phyloP scores from a whole-genome alignment of 2,329 filamentous ascomycete genomes.

The Fusarium haematococcum region DNA sequence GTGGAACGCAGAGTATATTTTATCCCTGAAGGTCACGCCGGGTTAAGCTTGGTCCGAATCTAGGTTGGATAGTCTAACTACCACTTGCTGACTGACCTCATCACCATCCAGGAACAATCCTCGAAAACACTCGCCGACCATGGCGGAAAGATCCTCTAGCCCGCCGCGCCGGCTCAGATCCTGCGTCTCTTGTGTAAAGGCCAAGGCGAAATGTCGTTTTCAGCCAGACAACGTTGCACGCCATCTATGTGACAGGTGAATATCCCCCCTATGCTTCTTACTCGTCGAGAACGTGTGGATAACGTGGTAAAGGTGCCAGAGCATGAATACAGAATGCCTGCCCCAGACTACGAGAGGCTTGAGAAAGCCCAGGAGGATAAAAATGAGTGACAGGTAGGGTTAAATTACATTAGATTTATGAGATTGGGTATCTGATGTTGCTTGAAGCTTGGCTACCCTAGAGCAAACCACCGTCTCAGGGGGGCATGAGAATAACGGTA shows the following conservation, averaged over 20 bases:
- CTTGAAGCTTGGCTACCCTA: neutral
- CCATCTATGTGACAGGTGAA: conserved; percentile 47
- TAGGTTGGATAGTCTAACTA: neutral
- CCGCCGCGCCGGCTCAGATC: conserved; percentile 47
- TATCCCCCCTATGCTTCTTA: neutral
- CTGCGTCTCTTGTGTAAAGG: conserved; percentile 45
- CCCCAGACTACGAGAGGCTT: conserved; percentile 46
- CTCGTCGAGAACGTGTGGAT: neutral
- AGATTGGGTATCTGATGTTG: neutral
- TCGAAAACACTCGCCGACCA: neutral
- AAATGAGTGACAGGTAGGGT: conserved; percentile 41
- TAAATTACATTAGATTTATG: neutral
- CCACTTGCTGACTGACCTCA: neutral
- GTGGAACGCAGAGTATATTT: neutral
- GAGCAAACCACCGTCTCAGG: neutral
- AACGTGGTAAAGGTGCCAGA: conserved; percentile 39
- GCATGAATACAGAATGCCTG: conserved; percentile 43
- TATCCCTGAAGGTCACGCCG: neutral
- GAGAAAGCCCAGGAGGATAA: conserved; percentile 48
- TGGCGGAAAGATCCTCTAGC: conserved; percentile 37
- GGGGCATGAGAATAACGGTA: neutral
- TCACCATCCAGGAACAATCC: neutral
- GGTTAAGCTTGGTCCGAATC: neutral
- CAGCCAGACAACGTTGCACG: conserved; percentile 33
- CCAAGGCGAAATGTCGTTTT: conserved; percentile 48